phyloP scores from a whole-genome alignment of 2,329 filamentous ascomycete genomes.

The Fusarium odoratissimum region DNA sequence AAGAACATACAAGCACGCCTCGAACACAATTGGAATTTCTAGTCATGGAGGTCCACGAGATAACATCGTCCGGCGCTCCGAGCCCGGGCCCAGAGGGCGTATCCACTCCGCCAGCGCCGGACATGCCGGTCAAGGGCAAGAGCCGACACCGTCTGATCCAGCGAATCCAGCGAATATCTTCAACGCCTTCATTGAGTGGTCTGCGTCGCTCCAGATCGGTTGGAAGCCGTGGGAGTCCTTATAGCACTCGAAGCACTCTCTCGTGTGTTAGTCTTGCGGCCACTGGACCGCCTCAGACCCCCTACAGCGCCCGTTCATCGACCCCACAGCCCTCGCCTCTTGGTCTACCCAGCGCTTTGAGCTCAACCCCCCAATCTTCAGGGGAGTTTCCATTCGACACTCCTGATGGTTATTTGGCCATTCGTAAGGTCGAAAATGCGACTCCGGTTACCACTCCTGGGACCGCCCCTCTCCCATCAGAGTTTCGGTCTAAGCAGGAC shows the following conservation, averaged over 20 bases:
- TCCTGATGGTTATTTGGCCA: constrained; percentile 62
- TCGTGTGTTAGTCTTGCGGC: constrained; percentile 67
- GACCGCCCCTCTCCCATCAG: constrained; percentile 72
- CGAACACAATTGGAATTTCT: neutral
- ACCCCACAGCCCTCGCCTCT: constrained; percentile 57
- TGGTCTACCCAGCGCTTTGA: constrained; percentile 49
- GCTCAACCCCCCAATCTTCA: constrained; percentile 54
- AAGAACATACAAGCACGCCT: neutral
- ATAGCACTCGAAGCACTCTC: constrained; percentile 65
- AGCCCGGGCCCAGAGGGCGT: constrained; percentile 44
- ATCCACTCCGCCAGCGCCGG: constrained; percentile 44
- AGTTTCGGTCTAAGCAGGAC: constrained; percentile 61
- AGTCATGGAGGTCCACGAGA: constrained; percentile 44
- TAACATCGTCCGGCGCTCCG: constrained; percentile 36
- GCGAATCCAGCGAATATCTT: constrained; percentile 83
- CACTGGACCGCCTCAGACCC: constrained; percentile 46
- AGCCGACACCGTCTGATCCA: constrained; percentile 77
- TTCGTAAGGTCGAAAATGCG: constrained; percentile 66
- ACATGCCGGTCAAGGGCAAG: constrained; percentile 65
- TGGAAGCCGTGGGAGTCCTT: constrained; percentile 76
- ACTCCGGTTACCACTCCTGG: constrained; percentile 52
- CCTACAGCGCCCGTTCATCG: constrained; percentile 44
- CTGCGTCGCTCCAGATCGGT: constrained; percentile 73
- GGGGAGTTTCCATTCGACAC: constrained; percentile 56
- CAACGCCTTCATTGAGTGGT: constrained; percentile 77